phyloP scores from a whole-genome alignment of 768 basidiomycete species.

The Hortiboletus campestris region DNA sequence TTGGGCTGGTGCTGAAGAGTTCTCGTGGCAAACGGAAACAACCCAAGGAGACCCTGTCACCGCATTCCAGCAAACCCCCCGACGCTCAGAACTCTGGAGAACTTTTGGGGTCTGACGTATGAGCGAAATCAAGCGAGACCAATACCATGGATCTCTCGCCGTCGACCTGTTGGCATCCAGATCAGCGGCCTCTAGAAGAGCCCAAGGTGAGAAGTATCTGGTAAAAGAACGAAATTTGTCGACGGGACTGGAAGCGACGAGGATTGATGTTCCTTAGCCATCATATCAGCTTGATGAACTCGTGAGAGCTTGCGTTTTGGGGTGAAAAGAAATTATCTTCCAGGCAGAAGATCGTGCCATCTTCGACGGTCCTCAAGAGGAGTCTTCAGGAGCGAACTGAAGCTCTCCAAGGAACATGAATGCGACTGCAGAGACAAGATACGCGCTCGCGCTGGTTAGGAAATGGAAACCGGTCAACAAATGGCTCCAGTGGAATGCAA shows the following conservation, averaged over 20 bases:
- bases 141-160: not conserved
- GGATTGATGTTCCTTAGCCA: constrained; percentile 57
- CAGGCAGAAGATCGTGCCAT: constrained; percentile 52
- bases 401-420: not conserved
- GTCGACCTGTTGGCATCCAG: no score
- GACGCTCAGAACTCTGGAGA: not conserved
- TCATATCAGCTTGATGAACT: constrained; percentile 51
- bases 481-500: constrained; percentile 45
- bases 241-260: constrained; percentile 8
- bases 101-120: not conserved
- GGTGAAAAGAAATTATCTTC: constrained; percentile 42
- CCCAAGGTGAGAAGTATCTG: constrained; percentile 37
- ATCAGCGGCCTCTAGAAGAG: not conserved
- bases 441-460: not conserved
- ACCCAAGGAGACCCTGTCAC: constrained; percentile 41
- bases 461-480: constrained; percentile 56
- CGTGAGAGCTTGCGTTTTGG: constrained; percentile 39
- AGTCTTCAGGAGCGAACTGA: not conserved
- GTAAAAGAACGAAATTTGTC: constrained; percentile 41
- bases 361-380: constrained; percentile 30
- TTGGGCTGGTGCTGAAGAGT: constrained; percentile 68
- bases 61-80: constrained; percentile 31
- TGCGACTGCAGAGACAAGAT: not conserved
- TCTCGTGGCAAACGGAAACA: constrained; percentile 46
- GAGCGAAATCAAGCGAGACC: not conserved